phyloP scores from a whole-genome alignment of 768 basidiomycete genomes.

The Chalciporus chontae region DNA sequence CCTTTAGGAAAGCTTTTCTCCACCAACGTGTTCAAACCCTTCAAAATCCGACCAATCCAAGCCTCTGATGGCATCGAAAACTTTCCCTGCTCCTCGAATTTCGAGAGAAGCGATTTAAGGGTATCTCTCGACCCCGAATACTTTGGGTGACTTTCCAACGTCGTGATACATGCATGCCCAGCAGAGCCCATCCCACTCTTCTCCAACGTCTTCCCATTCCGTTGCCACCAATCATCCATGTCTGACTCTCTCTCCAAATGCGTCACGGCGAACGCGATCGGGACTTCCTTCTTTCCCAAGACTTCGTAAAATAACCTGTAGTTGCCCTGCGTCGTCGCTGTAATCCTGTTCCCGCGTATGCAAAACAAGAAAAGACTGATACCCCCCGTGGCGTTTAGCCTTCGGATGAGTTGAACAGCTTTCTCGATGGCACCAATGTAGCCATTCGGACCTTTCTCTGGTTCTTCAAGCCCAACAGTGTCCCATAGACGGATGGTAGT shows the following conservation, averaged over 20 bases:
- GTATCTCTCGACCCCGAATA: conserved; percentile 29
- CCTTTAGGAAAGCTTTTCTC: conserved; percentile 18
- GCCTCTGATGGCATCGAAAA: conserved; percentile 28
- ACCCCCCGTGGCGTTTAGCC: conserved; percentile 30
- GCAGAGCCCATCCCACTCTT: conserved; percentile 18
- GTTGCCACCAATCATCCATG: conserved; percentile 34
- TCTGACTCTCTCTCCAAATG: conserved; percentile 34
- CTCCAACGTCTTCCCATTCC: conserved; percentile 21
- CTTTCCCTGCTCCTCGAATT: conserved; percentile 26
- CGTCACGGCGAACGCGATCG: conserved; percentile 37
- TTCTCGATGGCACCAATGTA: conserved; percentile 29
- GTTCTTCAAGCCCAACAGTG: conserved; percentile 33
- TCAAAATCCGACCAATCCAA: conserved; percentile 25
- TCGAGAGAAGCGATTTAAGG: conserved; percentile 17
- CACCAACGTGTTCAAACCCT: conserved; percentile 18
- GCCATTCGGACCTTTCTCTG: conserved; percentile 14
- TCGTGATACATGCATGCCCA: conserved; percentile 33
- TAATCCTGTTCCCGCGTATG: conserved; percentile 37
- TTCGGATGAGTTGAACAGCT: conserved; percentile 32
- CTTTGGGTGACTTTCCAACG: conserved; percentile 23
- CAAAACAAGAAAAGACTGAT: conserved; percentile 40
- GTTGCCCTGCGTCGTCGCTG: conserved; percentile 23
- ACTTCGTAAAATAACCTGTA: conserved; percentile 24
- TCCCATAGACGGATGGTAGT: conserved; percentile 30
- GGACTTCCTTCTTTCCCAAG: conserved; percentile 33